Conservation (phyloP, 164 flowering plant species). For the Sextonia rubra region DNA sequence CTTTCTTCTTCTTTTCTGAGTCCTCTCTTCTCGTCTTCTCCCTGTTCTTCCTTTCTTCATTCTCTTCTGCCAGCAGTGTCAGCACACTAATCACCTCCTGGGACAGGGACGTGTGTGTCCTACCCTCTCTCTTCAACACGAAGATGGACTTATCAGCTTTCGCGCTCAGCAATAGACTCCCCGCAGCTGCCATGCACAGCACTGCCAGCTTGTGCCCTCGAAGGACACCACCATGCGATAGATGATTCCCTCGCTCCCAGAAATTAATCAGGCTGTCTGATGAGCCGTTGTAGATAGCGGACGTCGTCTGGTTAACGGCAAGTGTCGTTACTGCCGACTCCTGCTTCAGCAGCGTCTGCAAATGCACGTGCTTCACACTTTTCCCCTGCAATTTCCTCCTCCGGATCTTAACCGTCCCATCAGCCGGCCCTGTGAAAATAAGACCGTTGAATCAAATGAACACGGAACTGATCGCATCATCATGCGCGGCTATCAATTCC, state of each 20-base stretch:
- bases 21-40: too few species aligned
- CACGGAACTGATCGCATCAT: slow-evolving; percentile 81
- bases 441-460: slow-evolving; percentile 43
- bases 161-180: slow-evolving; percentile 62
- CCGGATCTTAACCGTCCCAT: slow-evolving; percentile 83
- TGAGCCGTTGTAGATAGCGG: slow-evolving; percentile 63
- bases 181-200: slow-evolving; percentile 64
- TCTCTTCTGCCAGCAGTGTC: too few species aligned
- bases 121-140: slow-evolving; percentile 65
- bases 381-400: slow-evolving; percentile 41
- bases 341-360: slow-evolving; percentile 48
- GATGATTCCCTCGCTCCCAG: slow-evolving; percentile 60
- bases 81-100: too few species aligned
- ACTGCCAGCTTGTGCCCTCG: slow-evolving; percentile 81
- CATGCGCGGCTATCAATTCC: slow-evolving; percentile 74
- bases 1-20: too few species aligned
- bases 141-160: slow-evolving; percentile 81
- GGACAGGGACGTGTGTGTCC: slow-evolving; percentile 54
- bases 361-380: slow-evolving; percentile 30
- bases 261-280: slow-evolving; percentile 78
- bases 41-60: too few species aligned
- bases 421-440: slow-evolving; percentile 82
- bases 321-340: slow-evolving; percentile 78
- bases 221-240: slow-evolving; percentile 65
- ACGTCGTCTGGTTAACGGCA: slow-evolving; percentile 31